Conservation (phyloP, 371 early-diverging fungal species). For the Rhizopus arrhizus region DNA sequence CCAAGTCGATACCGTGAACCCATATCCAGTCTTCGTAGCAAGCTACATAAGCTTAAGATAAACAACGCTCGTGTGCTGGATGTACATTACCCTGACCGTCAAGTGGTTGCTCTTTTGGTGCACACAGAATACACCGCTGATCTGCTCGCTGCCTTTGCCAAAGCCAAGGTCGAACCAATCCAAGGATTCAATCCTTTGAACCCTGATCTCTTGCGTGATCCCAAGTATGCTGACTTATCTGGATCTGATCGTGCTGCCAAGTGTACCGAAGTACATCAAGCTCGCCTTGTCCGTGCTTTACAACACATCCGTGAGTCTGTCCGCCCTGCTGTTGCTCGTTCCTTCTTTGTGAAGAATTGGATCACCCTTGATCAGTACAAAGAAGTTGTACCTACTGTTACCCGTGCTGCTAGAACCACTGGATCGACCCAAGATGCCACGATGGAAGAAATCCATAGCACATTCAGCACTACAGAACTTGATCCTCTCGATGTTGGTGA, state of each 20-base stretch:
- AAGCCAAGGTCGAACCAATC: background rate
- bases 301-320: background rate
- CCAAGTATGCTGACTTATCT: background rate
- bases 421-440: no score
- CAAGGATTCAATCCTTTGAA: slow-evolving; percentile 1
- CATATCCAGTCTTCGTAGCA: background rate
- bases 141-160: background rate
- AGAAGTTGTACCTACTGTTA: no score
- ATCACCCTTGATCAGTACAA: background rate
- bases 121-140: background rate
- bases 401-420: no score
- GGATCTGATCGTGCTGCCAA: background rate
- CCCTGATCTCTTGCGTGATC: background rate
- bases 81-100: slow-evolving; percentile 6
- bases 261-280: background rate
- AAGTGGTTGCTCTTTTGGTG: slow-evolving; percentile 1
- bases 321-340: background rate
- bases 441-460: no score
- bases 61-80: background rate
- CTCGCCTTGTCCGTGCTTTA: background rate
- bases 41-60: background rate
- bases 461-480: no score
- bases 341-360: background rate
- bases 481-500: no score
- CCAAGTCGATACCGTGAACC: slow-evolving; percentile 1